These are phyloP conservation scores for Penicillium bovifimosum DNA, from an alignment of 495 filamentous ascomycete species.

Conservation along the genomic window DNA sequence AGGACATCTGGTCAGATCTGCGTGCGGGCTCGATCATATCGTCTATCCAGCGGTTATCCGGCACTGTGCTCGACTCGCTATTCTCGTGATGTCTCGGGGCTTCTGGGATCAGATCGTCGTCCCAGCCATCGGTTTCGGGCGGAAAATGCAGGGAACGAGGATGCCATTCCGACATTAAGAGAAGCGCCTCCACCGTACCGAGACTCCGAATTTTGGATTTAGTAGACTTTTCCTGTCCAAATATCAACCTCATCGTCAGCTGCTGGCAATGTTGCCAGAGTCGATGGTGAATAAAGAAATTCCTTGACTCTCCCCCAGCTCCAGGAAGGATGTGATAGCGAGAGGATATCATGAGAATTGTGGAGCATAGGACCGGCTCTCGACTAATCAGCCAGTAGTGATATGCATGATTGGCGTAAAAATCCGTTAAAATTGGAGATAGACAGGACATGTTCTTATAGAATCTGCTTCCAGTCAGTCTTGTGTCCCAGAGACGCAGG, in stretches of 20 bases:
- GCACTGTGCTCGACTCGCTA: constrained; percentile 13
- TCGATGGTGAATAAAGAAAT: constrained; percentile 51
- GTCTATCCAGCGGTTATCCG: constrained; percentile 37
- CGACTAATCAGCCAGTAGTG: constrained; percentile 42
- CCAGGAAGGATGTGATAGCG: constrained; percentile 49
- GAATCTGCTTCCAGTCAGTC: constrained; percentile 42
- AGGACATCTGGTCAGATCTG: constrained; percentile 53
- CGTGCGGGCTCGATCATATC: constrained; percentile 49
- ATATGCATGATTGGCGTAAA: constrained; percentile 43
- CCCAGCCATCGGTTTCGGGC: constrained; percentile 47
- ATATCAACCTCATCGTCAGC: constrained; percentile 45
- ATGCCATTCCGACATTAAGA: constrained; percentile 54
- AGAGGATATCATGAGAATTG: constrained; percentile 51
- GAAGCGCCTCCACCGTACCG: constrained; percentile 47
- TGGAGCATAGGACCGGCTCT: constrained; percentile 46
- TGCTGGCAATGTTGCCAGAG: constrained; percentile 52
- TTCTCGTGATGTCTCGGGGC: constrained; percentile 16
- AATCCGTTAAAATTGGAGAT: constrained; percentile 49
- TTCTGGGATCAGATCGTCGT: constrained; percentile 34
- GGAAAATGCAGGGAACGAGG: constrained; percentile 50
- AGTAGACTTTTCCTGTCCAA: constrained; percentile 46
- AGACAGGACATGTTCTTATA: constrained; percentile 48
- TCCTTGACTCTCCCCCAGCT: constrained; percentile 45
- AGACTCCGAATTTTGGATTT: constrained; percentile 43
- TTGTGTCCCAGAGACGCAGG: neutral